phyloP scores from a whole-genome alignment of 1,284 basidiomycete species.

The Ceratobasidium sp. region DNA sequence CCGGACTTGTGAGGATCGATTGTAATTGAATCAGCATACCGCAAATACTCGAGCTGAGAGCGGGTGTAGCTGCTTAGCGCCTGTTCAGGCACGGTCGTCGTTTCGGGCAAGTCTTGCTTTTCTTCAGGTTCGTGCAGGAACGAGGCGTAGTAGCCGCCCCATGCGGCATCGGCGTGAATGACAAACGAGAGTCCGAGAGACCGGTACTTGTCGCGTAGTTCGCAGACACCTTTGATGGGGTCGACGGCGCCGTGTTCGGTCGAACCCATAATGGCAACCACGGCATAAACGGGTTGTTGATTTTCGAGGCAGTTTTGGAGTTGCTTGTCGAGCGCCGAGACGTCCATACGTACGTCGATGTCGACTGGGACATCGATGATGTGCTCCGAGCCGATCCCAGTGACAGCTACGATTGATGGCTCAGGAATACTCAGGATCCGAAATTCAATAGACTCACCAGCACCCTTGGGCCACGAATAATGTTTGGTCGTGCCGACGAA shows the following conservation, averaged over 20 bases:
- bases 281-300: constrained; percentile 52
- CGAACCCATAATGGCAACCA: constrained; percentile 56
- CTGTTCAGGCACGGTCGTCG: constrained; percentile 45
- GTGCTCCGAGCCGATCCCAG: constrained; percentile 55
- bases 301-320: constrained; percentile 49
- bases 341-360: constrained; percentile 51
- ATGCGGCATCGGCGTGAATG: constrained; percentile 56
- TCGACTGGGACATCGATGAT: constrained; percentile 52
- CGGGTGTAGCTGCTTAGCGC: constrained; percentile 45
- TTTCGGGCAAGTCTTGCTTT: constrained; percentile 11
- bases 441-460: constrained; percentile 47
- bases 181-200: constrained; percentile 52
- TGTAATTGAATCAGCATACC: constrained; percentile 53
- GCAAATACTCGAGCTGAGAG: constrained; percentile 46
- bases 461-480: constrained; percentile 59
- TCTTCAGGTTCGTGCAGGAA: constrained; percentile 11
- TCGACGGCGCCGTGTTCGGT: constrained; percentile 58
- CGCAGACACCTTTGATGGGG: constrained; percentile 53
- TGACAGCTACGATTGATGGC: constrained; percentile 49
- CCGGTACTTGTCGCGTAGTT: constrained; percentile 49
- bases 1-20: constrained; percentile 59
- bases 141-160: constrained; percentile 56
- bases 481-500: constrained; percentile 52
- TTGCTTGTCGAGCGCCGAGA: constrained; percentile 44
- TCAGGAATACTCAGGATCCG: background rate